Base-by-base conservation (phyloP, 2,329 filamentous ascomycete genomes). In the Hyphodiscus sp. region DNA sequence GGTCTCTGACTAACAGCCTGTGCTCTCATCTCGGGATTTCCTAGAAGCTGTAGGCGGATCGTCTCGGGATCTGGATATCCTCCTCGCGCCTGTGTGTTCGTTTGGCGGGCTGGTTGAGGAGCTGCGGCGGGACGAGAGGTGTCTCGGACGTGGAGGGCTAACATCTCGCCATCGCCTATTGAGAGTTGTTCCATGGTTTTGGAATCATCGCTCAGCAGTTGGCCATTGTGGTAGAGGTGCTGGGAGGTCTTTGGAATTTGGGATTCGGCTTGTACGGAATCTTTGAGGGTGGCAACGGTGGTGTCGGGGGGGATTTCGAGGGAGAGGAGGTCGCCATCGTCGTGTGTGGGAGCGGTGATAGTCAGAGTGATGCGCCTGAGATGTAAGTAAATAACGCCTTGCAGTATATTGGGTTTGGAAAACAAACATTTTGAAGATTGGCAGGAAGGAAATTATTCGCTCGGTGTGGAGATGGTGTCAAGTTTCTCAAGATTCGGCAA, bases 181-280 rank as follows among this genome's bases (percentile, higher is more conserved):
- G 86, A 81, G 30, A 91, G 80, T 64, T 92, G 80, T 61, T 91
- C 82, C 67, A 99, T 80, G 2, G 91, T 96, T 70, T 91, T 87
- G 54, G 79, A 72, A 64, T 91, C 86, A 71, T 91, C 85, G 61
- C 76, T 79, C 52, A 99, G 82, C 43, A 91, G 81, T 60, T 83
- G 81, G 60, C 92, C 94, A 69, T 96, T 95, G 74, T 92, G 87
- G 73, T 94, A 95, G 67, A 97, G 85, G 67, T 90, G 85, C 70
- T 96, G 91, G 46, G 86, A 78, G 45, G 77, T 75, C 18, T 83
- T 79, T 26, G 87, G 82, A 62, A 95, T 85, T 63, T 77, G 76
- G 47, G 86, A 86, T 72, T 97, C 92, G 71, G 84, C 87, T 69
- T 94, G 83, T 68, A 99, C 87, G 67, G 90, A 88, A 67, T 85